Evolutionary conservation across 1,139 yeast genomes (phyloP).

Genomic region (Scheffersomyces segobiensis): DNA sequence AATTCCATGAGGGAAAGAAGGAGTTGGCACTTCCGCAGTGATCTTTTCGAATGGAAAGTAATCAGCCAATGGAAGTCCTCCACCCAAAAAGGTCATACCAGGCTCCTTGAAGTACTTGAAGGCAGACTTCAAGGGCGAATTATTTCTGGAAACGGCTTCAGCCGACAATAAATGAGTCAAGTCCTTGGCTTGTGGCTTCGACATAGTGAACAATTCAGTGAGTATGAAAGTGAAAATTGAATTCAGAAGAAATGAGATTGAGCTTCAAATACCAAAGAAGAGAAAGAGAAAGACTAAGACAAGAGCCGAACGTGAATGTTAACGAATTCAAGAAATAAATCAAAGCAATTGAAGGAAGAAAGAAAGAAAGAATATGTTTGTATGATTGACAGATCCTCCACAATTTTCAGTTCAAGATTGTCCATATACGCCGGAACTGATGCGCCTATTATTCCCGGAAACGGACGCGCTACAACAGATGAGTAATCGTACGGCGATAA

Average conservation of each 20-base stretch:
- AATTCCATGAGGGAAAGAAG: slow-evolving; percentile 76
- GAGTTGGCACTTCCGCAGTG: slow-evolving; percentile 67
- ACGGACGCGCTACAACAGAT: not conserved
- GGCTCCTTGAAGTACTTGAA: slow-evolving; percentile 76
- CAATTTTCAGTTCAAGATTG: not conserved
- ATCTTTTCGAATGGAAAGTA: slow-evolving; percentile 89
- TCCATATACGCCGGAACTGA: not conserved
- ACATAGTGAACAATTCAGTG: slow-evolving; percentile 2
- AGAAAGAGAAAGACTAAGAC: not conserved
- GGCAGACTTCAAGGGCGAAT: slow-evolving; percentile 82
- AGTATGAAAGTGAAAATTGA: not conserved
- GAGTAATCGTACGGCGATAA: not conserved
- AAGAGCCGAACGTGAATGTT: not conserved
- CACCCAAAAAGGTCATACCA: slow-evolving; percentile 84
- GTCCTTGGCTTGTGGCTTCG: slow-evolving; percentile 54
- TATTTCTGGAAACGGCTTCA: slow-evolving; percentile 75
- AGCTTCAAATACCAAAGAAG: not conserved
- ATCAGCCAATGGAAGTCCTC: slow-evolving; percentile 89
- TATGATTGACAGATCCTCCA: not conserved
- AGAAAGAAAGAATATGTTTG: not conserved
- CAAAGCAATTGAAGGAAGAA: not conserved
- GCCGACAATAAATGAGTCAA: slow-evolving; percentile 71
- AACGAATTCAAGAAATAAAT: not conserved
- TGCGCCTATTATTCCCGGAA: not conserved
- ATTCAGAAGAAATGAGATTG: not conserved